phyloP scores from a whole-genome alignment of 73 alveolate species.

The Stentor roeselii region DNA sequence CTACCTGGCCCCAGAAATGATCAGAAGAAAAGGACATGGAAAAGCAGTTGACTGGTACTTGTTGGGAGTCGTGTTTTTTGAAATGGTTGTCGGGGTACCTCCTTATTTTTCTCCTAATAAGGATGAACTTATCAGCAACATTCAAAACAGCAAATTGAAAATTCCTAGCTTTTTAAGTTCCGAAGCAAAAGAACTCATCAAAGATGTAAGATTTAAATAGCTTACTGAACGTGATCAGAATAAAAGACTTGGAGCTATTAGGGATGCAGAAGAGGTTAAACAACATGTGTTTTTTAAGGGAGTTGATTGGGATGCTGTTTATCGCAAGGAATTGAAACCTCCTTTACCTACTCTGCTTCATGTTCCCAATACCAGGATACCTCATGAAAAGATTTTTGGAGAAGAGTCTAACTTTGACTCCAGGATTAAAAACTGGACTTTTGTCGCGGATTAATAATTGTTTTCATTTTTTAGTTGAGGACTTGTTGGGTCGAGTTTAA shows the following conservation, averaged over 20 bases:
- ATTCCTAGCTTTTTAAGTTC: constrained; percentile 34
- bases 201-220: constrained; percentile 22
- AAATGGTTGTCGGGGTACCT: constrained; percentile 91
- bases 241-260: constrained; percentile 83
- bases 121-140: constrained; percentile 75
- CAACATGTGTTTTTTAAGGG: constrained; percentile 87
- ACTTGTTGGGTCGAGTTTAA: no score
- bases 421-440: not conserved
- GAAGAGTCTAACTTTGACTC: not conserved
- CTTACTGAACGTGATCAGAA: constrained; percentile 82
- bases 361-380: not conserved
- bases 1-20: constrained; percentile 93
- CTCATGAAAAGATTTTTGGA: not conserved
- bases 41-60: constrained; percentile 92
- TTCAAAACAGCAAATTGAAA: constrained; percentile 51
- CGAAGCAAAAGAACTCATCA: constrained; percentile 77
- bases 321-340: constrained; percentile 47
- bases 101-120: constrained; percentile 88
- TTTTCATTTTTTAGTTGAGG: no score
- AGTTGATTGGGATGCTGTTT: constrained; percentile 87
- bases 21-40: constrained; percentile 82
- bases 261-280: constrained; percentile 84
- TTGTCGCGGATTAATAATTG: not conserved
- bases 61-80: constrained; percentile 91
- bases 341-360: not conserved